Base-by-base conservation (phyloP, 1,284 basidiomycete genomes). In the Microbotryomycetes sp. region DNA sequence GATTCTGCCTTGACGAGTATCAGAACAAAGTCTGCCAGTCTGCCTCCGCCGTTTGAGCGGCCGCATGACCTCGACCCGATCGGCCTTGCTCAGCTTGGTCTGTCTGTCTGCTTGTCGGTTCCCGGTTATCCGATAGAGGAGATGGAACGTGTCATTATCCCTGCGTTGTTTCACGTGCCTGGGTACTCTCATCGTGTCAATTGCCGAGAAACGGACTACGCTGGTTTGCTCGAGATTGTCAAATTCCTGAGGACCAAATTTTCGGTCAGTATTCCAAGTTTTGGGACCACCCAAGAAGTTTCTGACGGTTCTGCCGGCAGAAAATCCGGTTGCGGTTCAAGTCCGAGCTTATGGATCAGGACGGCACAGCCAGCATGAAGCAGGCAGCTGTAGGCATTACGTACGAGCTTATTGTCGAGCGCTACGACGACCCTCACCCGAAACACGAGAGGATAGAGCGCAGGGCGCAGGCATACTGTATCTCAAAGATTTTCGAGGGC, bases 131-230 rank as follows among this genome's bases (percentile, higher is more conserved):
- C 65, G 6, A 4, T 61, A 13, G 62, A 64, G 2, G 52, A 55
- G n/a, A 27, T 66, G 7, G 16, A 54, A 18, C 24, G 18, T 4
- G 59, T 54, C 6, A 18, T 59, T 21, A n/a, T 57, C 5, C 65
- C 65, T 1, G n/a, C 48, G n/a, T 24, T 67, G 9, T 64, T 58
- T 51, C 65, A 67, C 18, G 35, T 52, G 9, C 57, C 48, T 11
- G 35, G 35, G 5, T 67, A 67, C 31, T 21, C 31, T 23, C 65
- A 67, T 45, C n/a, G 62, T 2, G 60, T 57, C 24, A 67, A 67
- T 29, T 56, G 52, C 3, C 27, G 65, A 3, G 65, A 67, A 31
- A 30, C 53, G 6, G 62, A 56, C 6, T 4, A 58, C 41, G 58
- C 61, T 1, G 57, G 63, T 18, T 16, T 64, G 11, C 9, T 59